Evolutionary conservation across 2,329 filamentous ascomycete genomes (phyloP), one percentile per base, ranked within the genome.

Genomic region (Waltergamsia citrina): DNA sequence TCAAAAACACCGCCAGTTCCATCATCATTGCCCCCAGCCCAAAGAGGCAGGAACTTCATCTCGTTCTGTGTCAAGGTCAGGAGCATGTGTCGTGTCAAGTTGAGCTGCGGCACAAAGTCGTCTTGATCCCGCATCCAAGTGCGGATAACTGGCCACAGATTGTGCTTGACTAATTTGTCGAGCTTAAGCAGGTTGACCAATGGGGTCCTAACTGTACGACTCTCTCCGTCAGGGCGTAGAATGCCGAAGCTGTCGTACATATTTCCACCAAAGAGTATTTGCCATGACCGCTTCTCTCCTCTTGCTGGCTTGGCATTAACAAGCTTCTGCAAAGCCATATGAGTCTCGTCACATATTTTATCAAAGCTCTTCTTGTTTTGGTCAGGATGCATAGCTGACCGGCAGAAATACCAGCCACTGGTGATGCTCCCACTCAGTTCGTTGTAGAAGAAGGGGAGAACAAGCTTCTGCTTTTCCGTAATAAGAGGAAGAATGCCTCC

Each of bases 1-100:
- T 65, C 59, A 35, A 66, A 69, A 2, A 72, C 65, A 6, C 65
- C 65, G 16, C 68, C 66, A 5, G 63, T 68, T 12, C 62, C 63
- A 41, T 74, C 69, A 38, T 73, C 59, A 28, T 57, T 51, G 2
- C 60, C 78, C 4, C 71, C 77, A 1, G 75, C 77, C 76, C 76
- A 83, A 4, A 81, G 56, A 0, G 79, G 78, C 4, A 83, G 59
- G 41, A 67, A 82, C 37, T 70, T 70, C 42, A 72, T 66, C 53
- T 84, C 78, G 3, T 69, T 56, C 4, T 72, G 63, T 1, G 56
- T 54, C 2, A 83, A 60, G 5, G 60, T 65, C 1, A 78, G 60
- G 0, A 79, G 50, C 17, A 72, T 41, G 41, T 72, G 65, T 3
- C 55, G 52, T 1, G 59, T 63, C 4, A 61, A 41, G 11, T 47